Base-by-base conservation (phyloP, 768 basidiomycete species). In the Peribolospora kevripleyi region DNA sequence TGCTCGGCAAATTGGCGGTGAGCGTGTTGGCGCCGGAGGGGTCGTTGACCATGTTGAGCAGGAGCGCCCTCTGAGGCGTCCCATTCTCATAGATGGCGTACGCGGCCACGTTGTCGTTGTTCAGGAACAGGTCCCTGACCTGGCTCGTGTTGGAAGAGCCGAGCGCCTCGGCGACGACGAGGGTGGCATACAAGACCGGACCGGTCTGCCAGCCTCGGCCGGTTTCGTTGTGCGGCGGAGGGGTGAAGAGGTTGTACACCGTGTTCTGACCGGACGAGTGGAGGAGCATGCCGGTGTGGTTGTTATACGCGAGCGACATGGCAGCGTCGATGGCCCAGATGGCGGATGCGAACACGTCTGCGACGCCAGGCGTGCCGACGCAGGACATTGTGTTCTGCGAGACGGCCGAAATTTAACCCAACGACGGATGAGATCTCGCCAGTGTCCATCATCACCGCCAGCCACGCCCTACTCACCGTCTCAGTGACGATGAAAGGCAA, bases 81-180 rank as follows among this genome's bases (percentile, higher is more conserved):
- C 76, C 76, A 55, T 79, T 73, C 64, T 86, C 81, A 63, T 84
- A 85, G 53, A 86, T 74, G 5, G 75, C 80, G 63, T 84, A 80
- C 1, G 41, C 74, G 71, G 56, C 82, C 5, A 71, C 68, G 60
- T 69, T 75, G n/a, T 66, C 72, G 48, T 61, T 62, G 60, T 75
- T 76, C 50, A 72, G 71, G n/a, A 65, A 64, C 41, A 82, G 70
- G 65, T 86, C 84, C 42, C 81, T 67, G 40, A 86, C 71, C 57
- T 75, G 80, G 1, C 80, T 76, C 2, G 65, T 68, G 65, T 78
- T 78, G 46, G 75, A 74, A 48, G 72, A 69, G n/a, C 81, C 82
- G 41, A 85, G 70, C 3, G 74, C 71, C 65, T 86, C 84, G 0
- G 82, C 75, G 46, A 81, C 70, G 58, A 79, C 72, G 37, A 88